Evolutionary conservation across 2,329 filamentous ascomycete species (phyloP), one percentile per base, ranked within the genome.

Genomic region (Epichloe coenophiala): DNA sequence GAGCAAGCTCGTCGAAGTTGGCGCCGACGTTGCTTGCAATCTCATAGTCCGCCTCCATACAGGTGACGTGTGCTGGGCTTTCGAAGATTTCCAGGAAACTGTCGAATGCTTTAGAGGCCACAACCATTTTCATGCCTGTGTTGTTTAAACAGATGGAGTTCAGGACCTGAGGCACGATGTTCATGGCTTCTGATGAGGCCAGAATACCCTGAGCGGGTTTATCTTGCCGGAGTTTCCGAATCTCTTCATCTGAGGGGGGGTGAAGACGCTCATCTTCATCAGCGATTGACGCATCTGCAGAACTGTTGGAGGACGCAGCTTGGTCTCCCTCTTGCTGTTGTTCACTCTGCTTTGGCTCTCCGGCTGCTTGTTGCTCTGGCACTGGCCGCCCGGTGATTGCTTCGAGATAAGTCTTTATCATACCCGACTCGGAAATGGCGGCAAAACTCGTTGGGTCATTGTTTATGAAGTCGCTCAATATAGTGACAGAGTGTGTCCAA

Each of bases 381-480:
- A 80, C 63, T 5, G 68, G 60, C 27, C 68, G 70, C 4, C 77
- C 74, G 1, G 81, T 94, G 49, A 97, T 78, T 3, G 90, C 82
- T 65, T 91, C 84, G 13, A 99, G 74, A 52, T 96, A 85, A 48
- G 83, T 87, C 63, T 85, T 85, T 60, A 93, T 90, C 58, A 98
- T 77, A 21, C 89, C 89, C 47, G 93, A 91, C 68, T 99, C 93
- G 13, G 88, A 88, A 56, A 99, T 93, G 23, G 95, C 88, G 31
- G 88, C 85, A 64, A 95, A 98, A 65, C 93, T 98, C 1, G 93
- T 98, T 0, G 93, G 93, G 61, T 98, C 93, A 62, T 97, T 96
- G 68, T 99, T 94, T 60, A 99, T 95, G 66, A 98, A 98, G 59
- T 88, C 91, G 62, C 88, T 93, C 47, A 98, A 73, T 51, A 96